phyloP scores from a whole-genome alignment of 2,329 filamentous ascomycete species.

The Cytospora schulzeri region DNA sequence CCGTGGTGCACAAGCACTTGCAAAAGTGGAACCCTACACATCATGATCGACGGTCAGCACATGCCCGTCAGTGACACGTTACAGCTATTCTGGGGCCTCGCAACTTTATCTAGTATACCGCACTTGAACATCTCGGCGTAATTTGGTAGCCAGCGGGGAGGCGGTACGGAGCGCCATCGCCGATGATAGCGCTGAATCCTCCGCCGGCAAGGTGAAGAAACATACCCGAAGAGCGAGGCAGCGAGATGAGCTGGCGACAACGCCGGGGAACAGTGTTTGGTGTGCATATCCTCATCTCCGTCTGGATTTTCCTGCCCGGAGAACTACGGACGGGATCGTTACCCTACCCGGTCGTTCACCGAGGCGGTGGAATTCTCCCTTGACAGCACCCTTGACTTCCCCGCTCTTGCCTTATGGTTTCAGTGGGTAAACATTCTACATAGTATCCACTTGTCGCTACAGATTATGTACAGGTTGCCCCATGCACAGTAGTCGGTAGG shows the following conservation, averaged over 20 bases:
- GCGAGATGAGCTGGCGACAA: background rate
- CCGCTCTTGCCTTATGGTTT: slow-evolving; percentile 1
- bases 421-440: background rate
- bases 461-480: too few species aligned
- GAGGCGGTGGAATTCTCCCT: background rate
- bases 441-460: background rate
- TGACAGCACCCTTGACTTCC: background rate
- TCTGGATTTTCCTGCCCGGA: background rate
- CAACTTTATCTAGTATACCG: background rate
- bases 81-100: background rate
- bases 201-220: background rate
- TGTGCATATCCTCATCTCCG: background rate
- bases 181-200: background rate
- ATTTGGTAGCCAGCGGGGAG: background rate
- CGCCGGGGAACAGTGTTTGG: background rate
- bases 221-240: background rate
- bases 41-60: background rate
- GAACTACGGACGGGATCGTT: background rate
- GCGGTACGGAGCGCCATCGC: background rate
- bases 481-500: background rate
- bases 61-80: slow-evolving; percentile 1
- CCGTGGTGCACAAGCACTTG: background rate
- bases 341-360: background rate
- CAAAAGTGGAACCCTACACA: background rate
- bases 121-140: background rate